Evolutionary conservation across 139 green algal species (phyloP), one percentile per base, ranked within the genome.

Genomic region (Pleodorina starrii): DNA sequence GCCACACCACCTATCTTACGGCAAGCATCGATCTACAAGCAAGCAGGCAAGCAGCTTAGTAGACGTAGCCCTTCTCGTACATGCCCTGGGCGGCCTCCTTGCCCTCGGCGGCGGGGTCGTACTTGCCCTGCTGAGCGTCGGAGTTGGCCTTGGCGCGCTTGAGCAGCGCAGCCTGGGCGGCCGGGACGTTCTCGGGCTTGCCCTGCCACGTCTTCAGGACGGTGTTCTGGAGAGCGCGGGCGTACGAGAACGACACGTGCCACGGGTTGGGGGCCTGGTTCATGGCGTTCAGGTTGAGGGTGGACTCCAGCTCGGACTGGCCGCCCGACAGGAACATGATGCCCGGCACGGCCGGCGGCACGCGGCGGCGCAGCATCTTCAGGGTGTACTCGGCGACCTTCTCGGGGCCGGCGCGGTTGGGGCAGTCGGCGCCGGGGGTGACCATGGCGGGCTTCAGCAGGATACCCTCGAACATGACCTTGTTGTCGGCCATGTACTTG

Each of bases 241-340:
- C 98, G 94, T 99, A 99, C n/a, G 97, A 99, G 98, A 99, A 99
- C 63, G 98, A 99, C 94, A 99, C 98, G 94, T 99, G 98, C 98
- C 98, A 99, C n/a, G 98, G 98, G 97, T 99, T 99, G 92, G 98
- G 96, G 54, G 75, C 91, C 96, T 99, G 95, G 98, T 99, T 99
- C 98, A 99, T 99, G 93, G 97, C 98, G 94, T 99, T 99, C 77
- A 99, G 94, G 97, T 99, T 99, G 44, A 99, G 94, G 74, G 98
- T 99, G 38, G 98, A 96, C 97, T 99, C 98, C 69, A 99, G 94
- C 96, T 99, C 98, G 43, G 97, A 99, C 96, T 99, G 98, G 91
- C 98, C 98, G 81, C 98, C 98, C 32, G 97, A 99, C 93, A 99
- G 96, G 98, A 99, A 99, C 98, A 99, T 99, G 97, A 99, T 99